Evolutionary conservation across 805 yeast genomes (phyloP), one percentile per base, ranked within the genome.

Genomic region (Scheffersomyces stipitis): DNA sequence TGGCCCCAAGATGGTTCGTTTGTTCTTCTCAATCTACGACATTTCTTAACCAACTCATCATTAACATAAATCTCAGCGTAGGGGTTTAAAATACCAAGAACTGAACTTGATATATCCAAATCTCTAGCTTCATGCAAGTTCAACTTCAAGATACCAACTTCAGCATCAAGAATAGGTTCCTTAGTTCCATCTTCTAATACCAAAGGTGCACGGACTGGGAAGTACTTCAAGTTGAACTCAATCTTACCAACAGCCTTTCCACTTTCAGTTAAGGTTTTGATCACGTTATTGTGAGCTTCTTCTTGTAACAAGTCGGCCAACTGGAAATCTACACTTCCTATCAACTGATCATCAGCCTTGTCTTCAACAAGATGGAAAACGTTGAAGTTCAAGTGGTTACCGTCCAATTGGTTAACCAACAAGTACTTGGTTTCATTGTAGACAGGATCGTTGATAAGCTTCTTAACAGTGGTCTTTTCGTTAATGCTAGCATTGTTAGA

Each of bases 1-100:
- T 80, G 79, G 41, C 78, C 80, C 80, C 85, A 86, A 9, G 80
- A 64, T 13, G 95, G 95, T 51, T 81, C 87, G 50, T 84, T 86
- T 6, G 80, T 72, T 52, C 78, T 74, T 51, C 78, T 80, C 54
- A 84, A 67, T 22, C 75, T 73, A 66, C 93, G 78, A 37, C 80
- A 76, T 4, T 63, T 64, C 49, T 75, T 73, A n/a, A 73, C 69
- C 36, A 77, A 60, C 44, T 79, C 73, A 27, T 73, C 74, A 55
- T 83, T 78, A 34, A 83, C 57, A 48, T 63, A 78, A 15, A 86
- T 56, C 50, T 82, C 86, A 12, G 89, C 89, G 57, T 75, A 80
- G 18, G 93, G 84, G 54, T 82, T 75, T 48, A 78, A 61, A 37
- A 72, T 60, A 20, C 79, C 81, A 37, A 71, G 42, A 32, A 51